phyloP scores from a whole-genome alignment of 345 rosid species.

The Eucalyptus viminalis region DNA sequence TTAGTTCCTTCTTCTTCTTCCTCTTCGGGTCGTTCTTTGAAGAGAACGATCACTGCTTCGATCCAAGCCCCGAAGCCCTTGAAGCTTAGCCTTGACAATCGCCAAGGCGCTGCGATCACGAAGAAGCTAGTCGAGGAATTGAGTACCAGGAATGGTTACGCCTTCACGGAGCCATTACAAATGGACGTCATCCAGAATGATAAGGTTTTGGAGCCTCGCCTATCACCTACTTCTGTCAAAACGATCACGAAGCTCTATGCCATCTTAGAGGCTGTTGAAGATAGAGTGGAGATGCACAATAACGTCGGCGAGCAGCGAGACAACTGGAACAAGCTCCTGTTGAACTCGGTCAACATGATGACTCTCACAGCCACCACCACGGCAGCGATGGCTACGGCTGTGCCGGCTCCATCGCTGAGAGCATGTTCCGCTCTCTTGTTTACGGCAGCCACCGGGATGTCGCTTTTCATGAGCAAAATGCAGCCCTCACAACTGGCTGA shows the following conservation, averaged over 20 bases:
- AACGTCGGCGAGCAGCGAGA: constrained; percentile 56
- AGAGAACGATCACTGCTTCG: background rate
- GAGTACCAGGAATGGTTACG: background rate
- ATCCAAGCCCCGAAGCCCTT: background rate
- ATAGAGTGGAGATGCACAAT: constrained; percentile 59
- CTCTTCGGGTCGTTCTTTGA: background rate
- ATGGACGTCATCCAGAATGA: background rate
- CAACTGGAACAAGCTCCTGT: constrained; percentile 48
- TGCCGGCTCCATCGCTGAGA: background rate
- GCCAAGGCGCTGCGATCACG: background rate
- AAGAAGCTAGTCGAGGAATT: background rate
- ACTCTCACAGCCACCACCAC: constrained; percentile 39
- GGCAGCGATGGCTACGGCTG: background rate
- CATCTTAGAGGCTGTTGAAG: constrained; percentile 43
- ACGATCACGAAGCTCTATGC: constrained; percentile 12
- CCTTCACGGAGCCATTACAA: background rate
- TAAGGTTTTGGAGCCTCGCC: background rate
- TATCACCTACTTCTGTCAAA: background rate
- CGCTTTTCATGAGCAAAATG: constrained; percentile 17
- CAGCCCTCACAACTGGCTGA: constrained; percentile 33
- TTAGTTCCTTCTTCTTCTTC: background rate
- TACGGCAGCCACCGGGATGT: constrained; percentile 14
- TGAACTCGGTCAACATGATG: constrained; percentile 59
- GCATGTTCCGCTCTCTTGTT: constrained; percentile 4
- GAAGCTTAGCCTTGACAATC: background rate